These are phyloP conservation scores for Zymoseptoria pseudotritici DNA, from an alignment of 2,329 filamentous ascomycete species.

Conservation along the genomic window DNA sequence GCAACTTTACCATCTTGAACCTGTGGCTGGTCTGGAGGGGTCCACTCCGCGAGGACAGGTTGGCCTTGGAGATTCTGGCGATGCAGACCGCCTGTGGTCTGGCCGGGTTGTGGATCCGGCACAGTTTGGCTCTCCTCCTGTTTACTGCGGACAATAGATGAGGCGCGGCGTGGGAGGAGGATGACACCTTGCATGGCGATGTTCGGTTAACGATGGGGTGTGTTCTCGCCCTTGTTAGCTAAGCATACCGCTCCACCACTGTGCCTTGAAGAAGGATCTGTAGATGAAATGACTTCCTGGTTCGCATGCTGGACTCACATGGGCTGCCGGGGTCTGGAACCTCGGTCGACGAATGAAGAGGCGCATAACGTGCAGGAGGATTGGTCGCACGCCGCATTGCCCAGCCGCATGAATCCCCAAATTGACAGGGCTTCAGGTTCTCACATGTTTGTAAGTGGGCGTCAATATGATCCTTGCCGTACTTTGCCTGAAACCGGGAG, in stretches of 20 bases:
- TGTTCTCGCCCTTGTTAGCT: background rate
- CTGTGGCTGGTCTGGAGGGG: constrained; percentile 95
- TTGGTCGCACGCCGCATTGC: background rate
- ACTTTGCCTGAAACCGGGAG: background rate
- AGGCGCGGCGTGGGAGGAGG: constrained; percentile 7
- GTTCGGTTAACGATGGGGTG: background rate
- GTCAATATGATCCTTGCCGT: background rate
- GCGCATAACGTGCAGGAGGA: background rate
- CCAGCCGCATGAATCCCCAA: background rate
- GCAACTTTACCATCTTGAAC: constrained; percentile 89
- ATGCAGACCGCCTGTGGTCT: constrained; percentile 71
- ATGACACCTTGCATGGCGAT: constrained; percentile 11
- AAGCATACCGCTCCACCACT: background rate
- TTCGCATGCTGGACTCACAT: background rate
- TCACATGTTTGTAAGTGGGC: background rate
- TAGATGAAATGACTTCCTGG: background rate
- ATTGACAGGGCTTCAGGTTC: background rate
- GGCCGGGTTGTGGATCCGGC: constrained; percentile 76
- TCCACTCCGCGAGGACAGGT: constrained; percentile 75
- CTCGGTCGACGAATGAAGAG: background rate
- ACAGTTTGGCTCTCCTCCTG: constrained; percentile 76
- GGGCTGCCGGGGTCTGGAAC: background rate
- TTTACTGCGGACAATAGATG: constrained; percentile 77
- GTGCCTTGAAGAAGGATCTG: background rate
- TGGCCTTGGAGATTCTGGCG: constrained; percentile 71